Base-by-base conservation (phyloP, 108 stramenopile genomes). In the Cyclotella sp. region DNA sequence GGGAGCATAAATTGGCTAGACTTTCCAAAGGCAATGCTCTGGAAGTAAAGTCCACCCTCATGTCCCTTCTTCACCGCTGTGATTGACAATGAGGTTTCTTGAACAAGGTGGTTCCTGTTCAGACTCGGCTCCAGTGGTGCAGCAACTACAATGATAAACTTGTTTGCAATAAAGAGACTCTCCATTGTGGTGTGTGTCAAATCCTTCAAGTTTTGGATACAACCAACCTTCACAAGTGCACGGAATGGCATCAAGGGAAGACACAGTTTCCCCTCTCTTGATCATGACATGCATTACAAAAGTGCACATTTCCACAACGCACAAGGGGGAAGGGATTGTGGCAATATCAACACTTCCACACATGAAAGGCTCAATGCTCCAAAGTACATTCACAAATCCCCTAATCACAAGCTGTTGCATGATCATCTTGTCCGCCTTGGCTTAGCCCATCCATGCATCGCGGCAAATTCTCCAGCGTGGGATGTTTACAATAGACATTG, bases 311-410 rank as follows among this genome's bases (percentile, higher is more conserved):
- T 15, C 88, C 90, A 58, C 86, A 89, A 47, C 90, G 89, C 0
- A 91, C 62, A 75, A 80, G 73, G 19, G 62, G 81, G 28, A 82
- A 63, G 19, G 88, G 88, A 27, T 76, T 60, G 71, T 88, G 89
- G 59, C 90, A 91, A 72, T 91, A 91, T 30, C 90, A 82, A 73
- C 90, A 91, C 70, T 91, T 91, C 90, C 90, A 91, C 19, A 84
- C 73, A 10, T 76, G 70, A 63, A 60, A 78, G 27, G 74, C 75
- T 21, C 86, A 54, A 66, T 91, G 90, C 55, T 81, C 78, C 44
- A 66, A 45, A 18, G 88, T 77, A 30, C 82, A 71, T 13, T 67
- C 80, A 61, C 90, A 91, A 43, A 80, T 45, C 12, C n/a, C n/a
- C n/a, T n/a, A n/a, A 64, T 45, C 40, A 70, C 61, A n/a, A 86